Evolutionary conservation across 208 protist species (phyloP).

Genomic region (Acanthamoeba triangularis): DNA sequence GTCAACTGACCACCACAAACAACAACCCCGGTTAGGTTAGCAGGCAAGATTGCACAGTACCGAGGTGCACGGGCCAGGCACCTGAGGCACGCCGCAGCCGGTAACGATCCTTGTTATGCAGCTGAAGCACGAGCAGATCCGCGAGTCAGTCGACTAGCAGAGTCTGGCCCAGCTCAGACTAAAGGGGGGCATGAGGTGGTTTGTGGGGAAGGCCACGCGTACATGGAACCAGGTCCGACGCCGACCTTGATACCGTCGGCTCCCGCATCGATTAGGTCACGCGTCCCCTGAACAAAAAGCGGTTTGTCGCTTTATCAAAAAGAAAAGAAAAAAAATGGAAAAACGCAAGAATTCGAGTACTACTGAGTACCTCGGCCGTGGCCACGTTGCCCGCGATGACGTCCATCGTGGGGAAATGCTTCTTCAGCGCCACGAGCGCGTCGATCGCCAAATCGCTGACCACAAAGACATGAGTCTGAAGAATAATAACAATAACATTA

Average conservation of each 20-base stretch:
- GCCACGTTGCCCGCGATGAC: constrained; percentile 97
- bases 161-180: no score
- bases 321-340: constrained; percentile 45
- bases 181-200: no score
- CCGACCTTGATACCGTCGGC: constrained; percentile 98
- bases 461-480: background rate
- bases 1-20: background rate
- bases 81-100: constrained; percentile 94
- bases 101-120: constrained; percentile 89
- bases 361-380: constrained; percentile 97
- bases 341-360: no score
- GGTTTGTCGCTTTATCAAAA: background rate
- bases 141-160: no score
- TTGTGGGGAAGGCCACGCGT: constrained; percentile 86
- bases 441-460: constrained; percentile 87
- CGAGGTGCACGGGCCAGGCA: constrained; percentile 92
- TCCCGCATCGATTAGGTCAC: constrained; percentile 96
- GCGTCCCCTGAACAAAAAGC: background rate
- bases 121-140: constrained; percentile 84
- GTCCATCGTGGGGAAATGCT: constrained; percentile 86
- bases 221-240: constrained; percentile 99
- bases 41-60: no score
- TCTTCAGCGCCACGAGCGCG: constrained; percentile 97
- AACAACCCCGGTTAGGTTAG: no score
- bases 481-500: background rate